Evolutionary conservation across 2,329 filamentous ascomycete species (phyloP), one percentile per base, ranked within the genome.

Genomic region (Lizonia empirigonia): DNA sequence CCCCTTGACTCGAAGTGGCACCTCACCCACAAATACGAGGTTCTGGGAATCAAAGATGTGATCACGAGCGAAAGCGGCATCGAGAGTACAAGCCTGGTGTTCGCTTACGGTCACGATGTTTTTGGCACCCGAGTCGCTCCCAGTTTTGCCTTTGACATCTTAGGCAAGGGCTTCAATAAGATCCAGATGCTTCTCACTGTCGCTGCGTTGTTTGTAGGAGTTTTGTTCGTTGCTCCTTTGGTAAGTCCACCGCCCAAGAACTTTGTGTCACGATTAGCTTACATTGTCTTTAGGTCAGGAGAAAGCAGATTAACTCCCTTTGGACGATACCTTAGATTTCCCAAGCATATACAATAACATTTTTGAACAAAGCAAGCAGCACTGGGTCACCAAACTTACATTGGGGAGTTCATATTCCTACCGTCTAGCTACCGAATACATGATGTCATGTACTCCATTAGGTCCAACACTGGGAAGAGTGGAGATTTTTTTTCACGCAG

Each of bases 101-200:
- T 97, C 65, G 91, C 91, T 0, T 96, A 89, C 66, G 94, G 94
- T 3, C 72, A 91, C 12, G 94, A 99, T 71, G 78, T 97, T 2
- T 99, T 95, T 60, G 91, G 89, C 12, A 93, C 91, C 1, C 81
- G 91, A 44, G 84, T 95, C 9, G 85, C 88, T n/a, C 94, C 94
- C 1, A 96, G 91, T 73, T 85, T 89, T 63, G 83, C 89, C 13
- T 99, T 99, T 73, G 94, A 99, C 76, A 85, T 97, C 33, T 77
- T 99, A 13, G 94, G 91, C 56, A 94, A 91, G 75, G 90, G 90
- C 2, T 99, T 99, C 74, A 94, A 93, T 71, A 97, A 96, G 79
- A 70, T 91, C 48, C 89, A 91, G 62, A 83, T 99, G 68, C 73
- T 97, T 29, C 80, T 83, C 13, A 99, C 94, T 1, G 91, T 99